phyloP scores from a whole-genome alignment of 805 yeast species.

The Kodamaea neixiangensis region DNA sequence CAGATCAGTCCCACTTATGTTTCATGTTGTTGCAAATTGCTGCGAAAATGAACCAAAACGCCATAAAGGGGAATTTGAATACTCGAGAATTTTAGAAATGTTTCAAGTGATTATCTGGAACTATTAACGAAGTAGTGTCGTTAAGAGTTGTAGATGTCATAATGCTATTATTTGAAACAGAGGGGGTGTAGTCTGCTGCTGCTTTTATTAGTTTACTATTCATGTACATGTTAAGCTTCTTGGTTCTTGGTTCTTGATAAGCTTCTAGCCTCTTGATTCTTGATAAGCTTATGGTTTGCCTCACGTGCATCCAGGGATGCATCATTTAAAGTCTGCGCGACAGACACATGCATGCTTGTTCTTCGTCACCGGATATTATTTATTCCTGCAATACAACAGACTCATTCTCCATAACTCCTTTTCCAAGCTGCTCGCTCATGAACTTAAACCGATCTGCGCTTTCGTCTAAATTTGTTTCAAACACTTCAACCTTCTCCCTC shows the following conservation, averaged over 20 bases:
- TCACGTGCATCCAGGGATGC: not conserved
- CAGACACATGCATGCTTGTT: not conserved
- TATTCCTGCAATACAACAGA: slow-evolving; percentile 11
- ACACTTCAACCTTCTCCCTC: slow-evolving; percentile 62
- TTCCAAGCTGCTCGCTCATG: slow-evolving; percentile 79
- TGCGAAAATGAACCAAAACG: not conserved
- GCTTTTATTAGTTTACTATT: not conserved
- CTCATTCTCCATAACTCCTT: slow-evolving; percentile 74
- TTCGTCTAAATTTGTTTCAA: slow-evolving; percentile 56
- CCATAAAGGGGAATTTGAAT: not conserved
- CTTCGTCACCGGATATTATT: not conserved
- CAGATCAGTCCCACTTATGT: not conserved
- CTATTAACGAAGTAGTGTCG: not conserved
- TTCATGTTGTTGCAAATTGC: not conserved
- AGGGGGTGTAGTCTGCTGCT: not conserved
- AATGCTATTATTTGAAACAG: not conserved
- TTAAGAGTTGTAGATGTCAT: not conserved
- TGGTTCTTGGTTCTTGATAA: no score
- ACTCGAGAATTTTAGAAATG: not conserved
- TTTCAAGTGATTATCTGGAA: not conserved
- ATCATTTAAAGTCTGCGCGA: not conserved
- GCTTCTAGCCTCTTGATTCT: no score
- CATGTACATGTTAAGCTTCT: no score
- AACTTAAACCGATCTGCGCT: slow-evolving; percentile 68
- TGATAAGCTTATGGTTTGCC: not conserved